A percentile compares a stretch with the other conserved stretches of the same genome.
These are phyloP conservation scores for Penicillium thymicola DNA, from an alignment of 2,329 filamentous ascomycete genomes.

Conservation along the genomic window DNA sequence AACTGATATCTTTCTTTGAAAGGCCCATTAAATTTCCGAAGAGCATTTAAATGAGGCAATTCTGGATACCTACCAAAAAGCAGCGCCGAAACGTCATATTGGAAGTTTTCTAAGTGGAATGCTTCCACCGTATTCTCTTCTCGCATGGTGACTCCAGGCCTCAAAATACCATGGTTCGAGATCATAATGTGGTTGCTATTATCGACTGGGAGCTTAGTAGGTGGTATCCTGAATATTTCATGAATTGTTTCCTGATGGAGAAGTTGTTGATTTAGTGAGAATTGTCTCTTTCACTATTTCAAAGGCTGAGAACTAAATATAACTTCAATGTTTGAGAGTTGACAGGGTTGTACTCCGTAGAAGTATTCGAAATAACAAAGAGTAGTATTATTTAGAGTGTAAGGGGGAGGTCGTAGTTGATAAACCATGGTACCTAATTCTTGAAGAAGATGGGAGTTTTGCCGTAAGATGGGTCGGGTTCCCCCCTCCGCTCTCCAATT, in stretches of 20 bases:
- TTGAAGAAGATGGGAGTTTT: neutral
- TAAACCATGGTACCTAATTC: neutral
- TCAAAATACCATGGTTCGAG: too few relatives aligned
- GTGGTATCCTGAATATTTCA: neutral
- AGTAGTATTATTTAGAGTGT: neutral
- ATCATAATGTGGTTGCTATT: too few relatives aligned
- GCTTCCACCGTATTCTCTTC: too few relatives aligned
- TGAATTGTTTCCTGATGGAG: neutral
- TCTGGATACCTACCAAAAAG: too few relatives aligned
- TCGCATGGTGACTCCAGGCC: too few relatives aligned
- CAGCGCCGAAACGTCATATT: too few relatives aligned
- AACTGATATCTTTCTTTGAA: too few relatives aligned
- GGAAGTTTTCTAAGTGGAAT: too few relatives aligned
- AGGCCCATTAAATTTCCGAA: too few relatives aligned
- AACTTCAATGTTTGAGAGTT: neutral
- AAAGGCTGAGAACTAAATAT: neutral
- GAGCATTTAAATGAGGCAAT: too few relatives aligned
- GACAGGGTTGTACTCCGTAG: neutral
- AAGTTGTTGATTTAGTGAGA: neutral
- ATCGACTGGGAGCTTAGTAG: too few relatives aligned
- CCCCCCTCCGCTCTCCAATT: neutral
- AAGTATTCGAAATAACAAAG: neutral
- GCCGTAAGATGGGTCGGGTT: too few relatives aligned
- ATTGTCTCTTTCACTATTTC: neutral
- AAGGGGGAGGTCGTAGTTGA: neutral